Base-by-base conservation (phyloP, 1,139 yeast genomes). In the Hyphopichia wangnamkhiaoensis region DNA sequence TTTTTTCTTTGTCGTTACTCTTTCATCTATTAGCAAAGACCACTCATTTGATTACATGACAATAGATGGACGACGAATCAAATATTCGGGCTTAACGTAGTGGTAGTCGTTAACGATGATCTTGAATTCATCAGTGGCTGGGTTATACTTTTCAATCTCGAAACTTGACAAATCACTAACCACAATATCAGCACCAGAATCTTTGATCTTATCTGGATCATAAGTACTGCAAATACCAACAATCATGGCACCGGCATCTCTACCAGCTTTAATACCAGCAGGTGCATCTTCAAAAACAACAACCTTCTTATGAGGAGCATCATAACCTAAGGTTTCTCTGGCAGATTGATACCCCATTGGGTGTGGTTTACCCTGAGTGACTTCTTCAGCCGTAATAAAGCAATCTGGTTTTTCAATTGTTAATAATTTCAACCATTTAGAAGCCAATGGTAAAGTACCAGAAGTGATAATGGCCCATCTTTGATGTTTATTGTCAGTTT, bases 251-350 rank as follows among this genome's bases (percentile, higher is more conserved):
- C 50, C 52, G 9, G 52, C 50, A 30, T 42, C 48, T 32, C 43
- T 44, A 30, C 52, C 52, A 10, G 52, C 52, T 14, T 43, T 42
- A 15, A 48, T 48, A 19, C 52, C 52, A 5, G 52, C 47, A 7
- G 52, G 52, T 7, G 52, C 52, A 39, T 48, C 52, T 34, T 48
- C 52, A 32, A 48, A 48, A 5, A 48, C 52, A 3, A 48, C 52
- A 5, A 48, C 49, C 33, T 47, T 47, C 35, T 43, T 40, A 31
- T 45, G 49, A 9, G 45, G 48, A 14, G 48, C 50, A 17, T 44
- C 50, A 31, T 44, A 48, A 16, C 52, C 52, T 23, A 48, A 33
- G 30, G 29, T 40, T 33, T 45, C 43, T 36, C 52, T 45, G n/a
- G 52, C 52, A 3, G 39, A 23, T 31, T 37, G 37, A 35, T 48